Conservation (phyloP, 805 yeast species). For the Hanseniaspora pseudoguilliermondii region DNA sequence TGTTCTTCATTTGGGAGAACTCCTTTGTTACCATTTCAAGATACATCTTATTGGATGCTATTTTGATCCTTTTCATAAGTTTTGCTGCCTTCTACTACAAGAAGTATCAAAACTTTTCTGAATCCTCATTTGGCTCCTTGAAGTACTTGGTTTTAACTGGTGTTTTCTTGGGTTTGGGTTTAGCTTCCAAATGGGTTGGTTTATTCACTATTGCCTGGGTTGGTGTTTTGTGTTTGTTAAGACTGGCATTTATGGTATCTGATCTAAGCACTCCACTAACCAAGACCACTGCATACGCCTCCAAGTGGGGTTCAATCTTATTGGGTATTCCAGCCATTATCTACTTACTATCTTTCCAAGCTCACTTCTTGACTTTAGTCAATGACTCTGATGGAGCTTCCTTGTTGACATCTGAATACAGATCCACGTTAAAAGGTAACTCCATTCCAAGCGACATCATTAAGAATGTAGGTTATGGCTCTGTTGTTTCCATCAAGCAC, state of each 20-base stretch:
- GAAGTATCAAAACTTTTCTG: conserved; percentile 50
- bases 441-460: conserved; percentile 44
- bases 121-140: conserved; percentile 48
- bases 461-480: conserved; percentile 64
- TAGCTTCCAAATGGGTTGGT: conserved; percentile 76
- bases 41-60: conserved; percentile 63
- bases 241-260: conserved; percentile 61
- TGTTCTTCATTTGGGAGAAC: conserved; percentile 51
- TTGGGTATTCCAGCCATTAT: conserved; percentile 46
- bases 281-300: conserved; percentile 35
- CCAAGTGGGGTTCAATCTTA: conserved; percentile 39
- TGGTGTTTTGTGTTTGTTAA: conserved; percentile 47
- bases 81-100: conserved; percentile 52
- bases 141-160: conserved; percentile 53
- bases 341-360: conserved; percentile 45
- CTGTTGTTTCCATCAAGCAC: conserved; percentile 55
- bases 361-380: conserved; percentile 47
- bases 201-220: conserved; percentile 69
- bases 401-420: conserved; percentile 61
- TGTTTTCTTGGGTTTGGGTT: conserved; percentile 57
- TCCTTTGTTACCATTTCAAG: conserved; percentile 59
- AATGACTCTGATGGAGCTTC: conserved; percentile 62
- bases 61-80: conserved; percentile 65
- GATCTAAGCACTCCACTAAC: conserved; percentile 43
- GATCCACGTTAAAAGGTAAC: conserved; percentile 49